These are phyloP conservation scores for Saccharomyces hybrid DNA, from an alignment of 1,139 yeast genomes.

Conservation along the genomic window DNA sequence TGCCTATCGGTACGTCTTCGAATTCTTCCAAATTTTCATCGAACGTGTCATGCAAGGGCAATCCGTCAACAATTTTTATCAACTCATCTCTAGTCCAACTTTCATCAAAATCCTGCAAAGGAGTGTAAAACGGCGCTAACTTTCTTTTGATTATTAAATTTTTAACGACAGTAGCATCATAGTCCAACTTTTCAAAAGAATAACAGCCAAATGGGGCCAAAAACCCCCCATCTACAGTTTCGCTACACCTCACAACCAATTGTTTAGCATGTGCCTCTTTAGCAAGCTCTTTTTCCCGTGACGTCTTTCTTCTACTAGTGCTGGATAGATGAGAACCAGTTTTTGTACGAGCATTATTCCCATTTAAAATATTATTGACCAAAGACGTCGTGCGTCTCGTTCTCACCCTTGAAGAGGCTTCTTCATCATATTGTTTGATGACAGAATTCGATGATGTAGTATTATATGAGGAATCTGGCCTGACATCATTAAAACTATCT, in stretches of 20 bases:
- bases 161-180: constrained; percentile 62
- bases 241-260: constrained; percentile 50
- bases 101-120: constrained; percentile 74
- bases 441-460: constrained; percentile 4
- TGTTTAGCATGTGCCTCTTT: constrained; percentile 50
- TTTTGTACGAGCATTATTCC: constrained; percentile 11
- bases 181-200: constrained; percentile 63
- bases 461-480: constrained; percentile 7
- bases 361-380: constrained; percentile 20
- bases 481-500: constrained; percentile 1
- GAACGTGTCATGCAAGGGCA: constrained; percentile 54
- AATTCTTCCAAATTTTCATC: constrained; percentile 42
- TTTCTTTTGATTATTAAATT: constrained; percentile 56
- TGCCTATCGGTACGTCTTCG: constrained; percentile 44
- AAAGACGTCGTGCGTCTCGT: constrained; percentile 23
- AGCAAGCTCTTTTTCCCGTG: constrained; percentile 45
- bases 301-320: constrained; percentile 31
- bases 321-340: constrained; percentile 12
- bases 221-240: constrained; percentile 70
- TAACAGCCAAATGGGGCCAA: constrained; percentile 88
- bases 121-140: constrained; percentile 86
- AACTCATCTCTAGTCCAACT: constrained; percentile 70
- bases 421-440: constrained; percentile 7
- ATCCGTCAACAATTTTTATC: constrained; percentile 45
- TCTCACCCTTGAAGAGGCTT: constrained; percentile 7